Evolutionary conservation across 2,329 filamentous ascomycete genomes (phyloP).

Genomic region (Sordariomycetes sp.): DNA sequence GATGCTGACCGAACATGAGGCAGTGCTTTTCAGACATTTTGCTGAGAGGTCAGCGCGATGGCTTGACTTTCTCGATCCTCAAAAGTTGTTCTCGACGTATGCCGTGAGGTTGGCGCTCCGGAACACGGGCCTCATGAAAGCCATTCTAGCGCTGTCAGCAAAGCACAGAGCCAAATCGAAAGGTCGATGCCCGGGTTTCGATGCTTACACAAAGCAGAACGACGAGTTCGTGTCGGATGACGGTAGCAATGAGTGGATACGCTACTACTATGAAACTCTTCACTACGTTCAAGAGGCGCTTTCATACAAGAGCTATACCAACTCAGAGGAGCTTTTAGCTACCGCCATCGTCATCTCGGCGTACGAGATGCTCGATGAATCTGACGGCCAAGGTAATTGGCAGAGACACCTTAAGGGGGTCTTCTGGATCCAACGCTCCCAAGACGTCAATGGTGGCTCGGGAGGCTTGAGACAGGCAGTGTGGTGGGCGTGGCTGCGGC

Average conservation of each 20-base stretch:
- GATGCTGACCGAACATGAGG: conserved; percentile 13
- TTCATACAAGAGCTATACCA: conserved; percentile 36
- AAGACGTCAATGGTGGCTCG: conserved; percentile 48
- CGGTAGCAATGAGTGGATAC: conserved; percentile 16
- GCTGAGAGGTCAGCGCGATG: conserved; percentile 12
- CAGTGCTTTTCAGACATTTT: conserved; percentile 17
- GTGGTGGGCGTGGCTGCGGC: conserved; percentile 57
- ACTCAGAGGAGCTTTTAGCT: conserved; percentile 37
- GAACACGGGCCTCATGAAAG: conserved; percentile 46
- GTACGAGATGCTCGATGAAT: conserved; percentile 54
- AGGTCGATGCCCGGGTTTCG: conserved; percentile 2
- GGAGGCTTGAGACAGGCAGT: conserved; percentile 45
- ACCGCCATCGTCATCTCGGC: conserved; percentile 49
- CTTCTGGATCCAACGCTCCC: conserved; percentile 54
- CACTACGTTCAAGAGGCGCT: conserved; percentile 49
- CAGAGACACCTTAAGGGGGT: conserved; percentile 52
- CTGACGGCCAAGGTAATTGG: conserved; percentile 38
- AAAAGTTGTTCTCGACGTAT: conserved; percentile 7
- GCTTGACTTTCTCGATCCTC: conserved; percentile 8
- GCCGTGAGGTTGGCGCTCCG: conserved; percentile 13
- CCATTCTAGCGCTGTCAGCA: conserved; percentile 43
- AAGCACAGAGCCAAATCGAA: conserved; percentile 23
- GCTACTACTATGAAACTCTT: conserved; percentile 51
- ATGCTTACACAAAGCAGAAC: background rate
- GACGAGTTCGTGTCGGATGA: conserved; percentile 13